Evolutionary conservation across 345 rosid genomes (phyloP), one percentile per base, ranked within the genome.

Genomic region (Gossypium stocksii): DNA sequence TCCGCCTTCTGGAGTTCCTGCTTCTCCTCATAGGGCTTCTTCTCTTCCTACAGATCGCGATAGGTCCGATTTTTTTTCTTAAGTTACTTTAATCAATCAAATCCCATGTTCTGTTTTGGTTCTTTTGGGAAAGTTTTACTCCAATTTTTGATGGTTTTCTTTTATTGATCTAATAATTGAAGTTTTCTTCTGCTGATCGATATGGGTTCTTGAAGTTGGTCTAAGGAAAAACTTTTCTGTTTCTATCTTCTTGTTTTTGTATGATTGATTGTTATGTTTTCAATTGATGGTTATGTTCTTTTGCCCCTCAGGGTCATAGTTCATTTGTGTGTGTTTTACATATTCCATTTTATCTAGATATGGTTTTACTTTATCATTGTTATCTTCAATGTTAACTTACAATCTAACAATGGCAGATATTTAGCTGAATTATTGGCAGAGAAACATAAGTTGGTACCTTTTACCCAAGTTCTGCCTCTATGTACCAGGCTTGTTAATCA

Each of bases 381-480:
- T 56, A 20, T n/a, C 8, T 53, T 17, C 25, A 54, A 29, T 66
- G n/a, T 38, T 64, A 20, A 15, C 76, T 73, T 23, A 45, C 69
- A 45, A 15, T 52, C 23, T 48, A 48, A 48, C 20, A 27, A 70
- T 74, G 72, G 81, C 91, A 94, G 98, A 82, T 94, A 91, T 86
- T 79, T 91, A 85, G 83, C 90, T 66, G 98, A 94, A 73, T 80
- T 94, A 74, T 72, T 92, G 75, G 90, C 87, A n/a, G 98, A 94
- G 88, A 88, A 86, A 84, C 93, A 92, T 71, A 91, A 87, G 77
- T 76, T 91, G 84, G 91, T 74, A 66, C 97, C 97, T 9, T 92
- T 94, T 78, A 63, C 86, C 71, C 98, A 88, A 77, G 81, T 91
- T 71, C 79, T 58, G 34, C 62, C 62, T 11, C 29, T 57, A 22